Evolutionary conservation across 176 grass and related monocot genomes (phyloP).

Genomic region (Alopecurus myosuroides): DNA sequence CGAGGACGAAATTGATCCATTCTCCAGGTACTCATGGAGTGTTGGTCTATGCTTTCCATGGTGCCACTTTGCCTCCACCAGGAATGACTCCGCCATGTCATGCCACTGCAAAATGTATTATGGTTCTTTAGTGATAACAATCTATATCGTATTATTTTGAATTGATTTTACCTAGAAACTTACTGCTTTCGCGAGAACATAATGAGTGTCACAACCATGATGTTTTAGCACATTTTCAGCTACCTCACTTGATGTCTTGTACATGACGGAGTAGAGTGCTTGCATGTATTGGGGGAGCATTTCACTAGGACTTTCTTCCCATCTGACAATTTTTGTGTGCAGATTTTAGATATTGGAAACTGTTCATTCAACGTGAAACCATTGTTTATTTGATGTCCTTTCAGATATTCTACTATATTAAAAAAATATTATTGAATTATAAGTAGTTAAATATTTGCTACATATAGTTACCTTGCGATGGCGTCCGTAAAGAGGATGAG

Average conservation of each 20-base stretch:
- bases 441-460: too few relatives aligned
- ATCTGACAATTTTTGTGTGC: constrained; percentile 28
- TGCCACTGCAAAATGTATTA: constrained; percentile 46
- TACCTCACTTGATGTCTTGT: constrained; percentile 27
- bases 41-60: constrained; percentile 16
- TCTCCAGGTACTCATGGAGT: constrained; percentile 28
- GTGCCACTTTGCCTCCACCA: constrained; percentile 43
- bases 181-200: constrained; percentile 27
- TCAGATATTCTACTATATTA: too few relatives aligned
- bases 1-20: constrained; percentile 27
- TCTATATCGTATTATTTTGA: too few relatives aligned
- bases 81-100: constrained; percentile 30
- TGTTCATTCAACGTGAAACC: too few relatives aligned
- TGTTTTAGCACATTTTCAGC: background rate
- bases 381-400: too few relatives aligned
- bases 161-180: too few relatives aligned
- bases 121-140: too few relatives aligned
- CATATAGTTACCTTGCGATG: too few relatives aligned
- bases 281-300: constrained; percentile 46
- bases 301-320: constrained; percentile 20
- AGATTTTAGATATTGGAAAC: too few relatives aligned
- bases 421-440: too few relatives aligned
- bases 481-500: too few relatives aligned
- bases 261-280: constrained; percentile 10
- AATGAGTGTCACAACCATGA: background rate